A percentile compares a stretch with the other conserved stretches of the same genome.
These are phyloP conservation scores for Xylaria arbuscula DNA, from an alignment of 2,329 filamentous ascomycete species.

Conservation along the genomic window DNA sequence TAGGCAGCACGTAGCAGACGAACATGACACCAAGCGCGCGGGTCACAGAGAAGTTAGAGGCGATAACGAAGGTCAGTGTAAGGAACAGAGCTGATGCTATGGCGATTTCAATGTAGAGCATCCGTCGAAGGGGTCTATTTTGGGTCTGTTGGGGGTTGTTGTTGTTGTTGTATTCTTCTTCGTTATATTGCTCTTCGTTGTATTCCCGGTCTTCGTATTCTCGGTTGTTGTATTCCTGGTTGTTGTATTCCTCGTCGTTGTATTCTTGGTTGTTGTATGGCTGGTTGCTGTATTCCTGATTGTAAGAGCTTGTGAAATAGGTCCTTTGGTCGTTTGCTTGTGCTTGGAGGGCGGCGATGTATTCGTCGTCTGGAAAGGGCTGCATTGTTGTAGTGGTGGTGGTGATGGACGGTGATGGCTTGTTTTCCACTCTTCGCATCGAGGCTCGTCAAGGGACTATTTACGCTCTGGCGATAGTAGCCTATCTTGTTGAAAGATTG, in stretches of 20 bases:
- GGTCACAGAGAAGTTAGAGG: neutral
- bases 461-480: neutral
- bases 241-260: too few relatives aligned
- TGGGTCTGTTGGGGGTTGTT: neutral
- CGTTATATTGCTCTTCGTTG: too few relatives aligned
- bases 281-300: neutral
- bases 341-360: neutral
- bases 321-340: neutral
- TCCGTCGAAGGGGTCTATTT: neutral
- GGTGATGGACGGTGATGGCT: neutral
- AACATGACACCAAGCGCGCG: neutral
- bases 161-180: too few relatives aligned
- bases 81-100: neutral
- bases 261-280: too few relatives aligned
- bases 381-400: neutral
- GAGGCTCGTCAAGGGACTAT: neutral
- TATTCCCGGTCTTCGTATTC: too few relatives aligned
- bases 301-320: neutral
- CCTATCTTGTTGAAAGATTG: neutral
- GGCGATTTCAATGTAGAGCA: neutral
- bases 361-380: neutral
- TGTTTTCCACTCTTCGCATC: too few relatives aligned
- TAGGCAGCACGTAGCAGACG: neutral
- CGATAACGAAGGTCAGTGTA: neutral
- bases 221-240: too few relatives aligned